Percentiles rank a stretch among this genome's conserved stretches.
These are phyloP conservation scores for Coleophoma eucalyptorum DNA, from an alignment of 2,329 filamentous ascomycete species.

Conservation along the genomic window DNA sequence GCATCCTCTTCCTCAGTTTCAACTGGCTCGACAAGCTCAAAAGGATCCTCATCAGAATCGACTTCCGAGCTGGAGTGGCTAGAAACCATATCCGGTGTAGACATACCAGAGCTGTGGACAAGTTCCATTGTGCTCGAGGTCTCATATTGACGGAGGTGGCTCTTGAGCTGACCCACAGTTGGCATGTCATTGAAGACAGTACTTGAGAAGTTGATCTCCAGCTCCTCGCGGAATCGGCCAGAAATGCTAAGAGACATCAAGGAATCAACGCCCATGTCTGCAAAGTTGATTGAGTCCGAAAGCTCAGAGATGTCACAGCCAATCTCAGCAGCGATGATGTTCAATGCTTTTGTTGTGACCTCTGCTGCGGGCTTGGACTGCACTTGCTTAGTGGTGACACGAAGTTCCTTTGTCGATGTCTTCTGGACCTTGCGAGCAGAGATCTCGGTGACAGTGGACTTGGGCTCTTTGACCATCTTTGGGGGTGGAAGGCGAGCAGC, in stretches of 20 bases:
- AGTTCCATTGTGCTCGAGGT: neutral
- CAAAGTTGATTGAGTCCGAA: conserved; percentile 48
- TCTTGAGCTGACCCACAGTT: conserved; percentile 34
- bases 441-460: neutral
- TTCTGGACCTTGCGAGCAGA: neutral
- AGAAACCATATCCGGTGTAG: conserved; percentile 5
- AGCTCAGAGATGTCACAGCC: conserved; percentile 50
- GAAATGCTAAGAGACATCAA: conserved; percentile 52
- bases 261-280: conserved; percentile 55
- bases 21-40: conserved; percentile 39
- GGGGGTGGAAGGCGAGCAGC: neutral
- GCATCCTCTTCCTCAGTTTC: conserved; percentile 42
- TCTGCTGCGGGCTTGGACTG: neutral
- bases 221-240: conserved; percentile 52
- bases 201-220: conserved; percentile 47
- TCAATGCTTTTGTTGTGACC: conserved; percentile 36
- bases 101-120: conserved; percentile 1
- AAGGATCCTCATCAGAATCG: conserved; percentile 41
- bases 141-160: conserved; percentile 33
- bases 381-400: neutral
- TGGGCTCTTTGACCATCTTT: neutral
- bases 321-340: conserved; percentile 52
- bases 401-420: neutral
- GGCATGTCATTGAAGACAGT: conserved; percentile 37
- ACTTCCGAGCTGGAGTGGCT: conserved; percentile 3